phyloP scores from a whole-genome alignment of 805 yeast species.

The Hemisphaericaspora nanyangensis region DNA sequence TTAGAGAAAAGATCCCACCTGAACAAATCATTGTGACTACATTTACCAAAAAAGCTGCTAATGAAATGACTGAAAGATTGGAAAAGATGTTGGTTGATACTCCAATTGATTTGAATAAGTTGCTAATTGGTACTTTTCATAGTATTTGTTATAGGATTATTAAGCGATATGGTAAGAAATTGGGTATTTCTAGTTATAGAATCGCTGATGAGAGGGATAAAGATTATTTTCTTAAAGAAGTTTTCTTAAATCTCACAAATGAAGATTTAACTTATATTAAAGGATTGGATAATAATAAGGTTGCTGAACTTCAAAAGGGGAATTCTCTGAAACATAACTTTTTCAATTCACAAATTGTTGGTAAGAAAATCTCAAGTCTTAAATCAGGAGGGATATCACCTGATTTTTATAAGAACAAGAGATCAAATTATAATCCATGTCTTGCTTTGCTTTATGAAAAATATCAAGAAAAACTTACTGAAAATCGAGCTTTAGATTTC shows the following conservation, averaged over 20 bases:
- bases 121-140: conserved; percentile 88
- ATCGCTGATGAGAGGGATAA: conserved; percentile 69
- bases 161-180: conserved; percentile 47
- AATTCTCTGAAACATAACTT: conserved; percentile 22
- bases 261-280: conserved; percentile 13
- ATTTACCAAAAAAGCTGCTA: conserved; percentile 89
- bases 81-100: conserved; percentile 26
- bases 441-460: conserved; percentile 38
- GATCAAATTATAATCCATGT: conserved; percentile 9
- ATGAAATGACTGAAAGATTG: conserved; percentile 73
- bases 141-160: conserved; percentile 67
- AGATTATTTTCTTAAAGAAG: conserved; percentile 39
- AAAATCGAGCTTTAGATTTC: conserved; percentile 59
- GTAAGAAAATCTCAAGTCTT: conserved; percentile 48
- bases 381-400: conserved; percentile 53
- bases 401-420: conserved; percentile 26
- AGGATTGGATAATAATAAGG: conserved; percentile 1
- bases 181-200: conserved; percentile 44
- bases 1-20: conserved; percentile 52
- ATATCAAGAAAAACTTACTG: conserved; percentile 49
- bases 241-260: conserved; percentile 24
- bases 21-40: conserved; percentile 76
- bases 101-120: conserved; percentile 34
- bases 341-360: conserved; percentile 38
- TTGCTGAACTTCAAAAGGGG: neutral